Conservation (phyloP, 805 yeast genomes). For the Saturnispora gosingensis region DNA sequence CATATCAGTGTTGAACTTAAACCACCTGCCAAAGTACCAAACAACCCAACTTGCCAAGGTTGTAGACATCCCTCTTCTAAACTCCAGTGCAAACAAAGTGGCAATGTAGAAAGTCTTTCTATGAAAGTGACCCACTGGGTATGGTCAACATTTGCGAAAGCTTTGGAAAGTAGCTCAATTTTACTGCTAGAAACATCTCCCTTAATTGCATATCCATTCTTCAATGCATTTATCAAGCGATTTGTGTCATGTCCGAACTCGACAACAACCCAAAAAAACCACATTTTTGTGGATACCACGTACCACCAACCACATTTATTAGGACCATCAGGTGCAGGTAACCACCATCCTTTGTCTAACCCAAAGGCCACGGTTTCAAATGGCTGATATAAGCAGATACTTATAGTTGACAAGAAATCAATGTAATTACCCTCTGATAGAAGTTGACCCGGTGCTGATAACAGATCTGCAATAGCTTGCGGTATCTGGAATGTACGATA, state of each 20-base stretch:
- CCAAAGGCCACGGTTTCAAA: slow-evolving; percentile 29
- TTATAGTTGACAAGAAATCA: slow-evolving; percentile 10
- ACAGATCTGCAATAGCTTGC: slow-evolving; percentile 11
- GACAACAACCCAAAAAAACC: slow-evolving; percentile 29
- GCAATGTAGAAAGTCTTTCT: slow-evolving; percentile 28
- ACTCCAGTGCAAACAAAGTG: slow-evolving; percentile 32
- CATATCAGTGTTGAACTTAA: slow-evolving; percentile 17
- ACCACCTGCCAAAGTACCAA: slow-evolving; percentile 25
- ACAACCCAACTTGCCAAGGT: slow-evolving; percentile 26
- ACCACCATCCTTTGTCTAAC: slow-evolving; percentile 26
- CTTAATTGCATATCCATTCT: neutral
- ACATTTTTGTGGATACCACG: slow-evolving; percentile 24
- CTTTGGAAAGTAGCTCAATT: neutral
- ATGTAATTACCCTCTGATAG: slow-evolving; percentile 8
- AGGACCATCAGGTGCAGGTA: slow-evolving; percentile 12
- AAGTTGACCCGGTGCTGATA: slow-evolving; percentile 3
- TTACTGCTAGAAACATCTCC: neutral
- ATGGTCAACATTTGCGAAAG: slow-evolving; percentile 7
- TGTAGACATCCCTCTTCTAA: slow-evolving; percentile 26
- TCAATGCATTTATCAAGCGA: slow-evolving; percentile 4
- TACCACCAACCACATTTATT: slow-evolving; percentile 21
- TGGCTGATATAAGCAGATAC: slow-evolving; percentile 24
- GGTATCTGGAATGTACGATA: slow-evolving; percentile 30
- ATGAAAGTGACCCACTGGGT: slow-evolving; percentile 14
- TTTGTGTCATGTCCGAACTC: slow-evolving; percentile 19